These are phyloP conservation scores for Camellia oleifera DNA, from an alignment of 179 eudicot species.

Conservation along the genomic window DNA sequence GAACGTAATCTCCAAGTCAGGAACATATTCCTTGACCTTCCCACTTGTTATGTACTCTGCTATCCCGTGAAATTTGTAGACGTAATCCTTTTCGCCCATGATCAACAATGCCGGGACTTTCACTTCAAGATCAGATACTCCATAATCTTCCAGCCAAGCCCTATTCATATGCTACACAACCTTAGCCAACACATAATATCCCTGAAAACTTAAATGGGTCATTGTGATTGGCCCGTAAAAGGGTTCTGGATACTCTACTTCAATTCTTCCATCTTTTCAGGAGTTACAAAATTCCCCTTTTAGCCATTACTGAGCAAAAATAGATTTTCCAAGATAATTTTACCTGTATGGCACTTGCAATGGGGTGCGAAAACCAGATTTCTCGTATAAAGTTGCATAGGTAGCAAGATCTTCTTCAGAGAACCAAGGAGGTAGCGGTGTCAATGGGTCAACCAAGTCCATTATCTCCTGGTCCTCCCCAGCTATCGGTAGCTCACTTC, in stretches of 20 bases:
- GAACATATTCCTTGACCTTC: slow-evolving; percentile 18
- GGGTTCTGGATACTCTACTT: not conserved
- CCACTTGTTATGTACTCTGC: slow-evolving; percentile 21
- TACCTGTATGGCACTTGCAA: slow-evolving; percentile 57
- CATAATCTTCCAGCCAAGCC: slow-evolving; percentile 7
- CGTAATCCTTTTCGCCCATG: slow-evolving; percentile 23
- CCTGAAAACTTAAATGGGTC: not conserved
- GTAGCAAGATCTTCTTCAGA: slow-evolving; percentile 38
- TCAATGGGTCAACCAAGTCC: slow-evolving; percentile 38
- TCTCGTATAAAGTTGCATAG: slow-evolving; percentile 40
- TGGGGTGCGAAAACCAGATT: slow-evolving; percentile 44
- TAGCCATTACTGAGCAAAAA: not conserved
- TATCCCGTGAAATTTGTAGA: slow-evolving; percentile 3
- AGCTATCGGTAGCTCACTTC: slow-evolving; percentile 39
- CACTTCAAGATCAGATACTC: slow-evolving; percentile 14
- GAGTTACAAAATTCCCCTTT: not conserved
- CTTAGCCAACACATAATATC: not conserved
- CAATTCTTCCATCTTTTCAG: not conserved
- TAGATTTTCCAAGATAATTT: not conserved
- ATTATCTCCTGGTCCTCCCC: slow-evolving; percentile 41
- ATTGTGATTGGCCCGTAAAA: not conserved
- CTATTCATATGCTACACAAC: not conserved
- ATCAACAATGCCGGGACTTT: slow-evolving; percentile 21
- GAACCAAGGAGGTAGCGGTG: slow-evolving; percentile 49
- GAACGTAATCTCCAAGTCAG: slow-evolving; percentile 14